Evolutionary conservation across 2,329 filamentous ascomycete genomes (phyloP), one percentile per base, ranked within the genome.

Genomic region (Tolypocladium amazonense): DNA sequence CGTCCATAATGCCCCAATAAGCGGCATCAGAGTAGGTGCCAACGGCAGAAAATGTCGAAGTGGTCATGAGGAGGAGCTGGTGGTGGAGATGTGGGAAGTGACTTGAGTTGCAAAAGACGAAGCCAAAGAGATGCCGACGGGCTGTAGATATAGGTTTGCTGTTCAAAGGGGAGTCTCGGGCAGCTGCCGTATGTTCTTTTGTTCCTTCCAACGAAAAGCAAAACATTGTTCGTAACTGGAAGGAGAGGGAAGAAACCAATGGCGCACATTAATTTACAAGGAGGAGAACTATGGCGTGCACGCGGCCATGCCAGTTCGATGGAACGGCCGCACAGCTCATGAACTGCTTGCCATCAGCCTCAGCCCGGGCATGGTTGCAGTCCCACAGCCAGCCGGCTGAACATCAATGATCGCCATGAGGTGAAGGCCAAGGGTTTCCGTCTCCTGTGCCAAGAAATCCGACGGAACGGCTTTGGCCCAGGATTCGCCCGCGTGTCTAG

Each of bases 1-100:
- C 67, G 60, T 69, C 67, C 67, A 69, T 69, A 35, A 61, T 65
- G 56, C 50, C 12, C 7, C 35, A 11, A 35, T 23, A 6, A 41
- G 25, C 23, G 50, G 18, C 50, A 54, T 54, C 50, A 47, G 56
- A 50, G 27, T 58, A 57, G 25, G 37, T 27, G 55, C 55, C 55
- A 37, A 56, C 39, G 39, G 55, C 37, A 27, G 55, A 56, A 37
- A 43, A 39, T 41, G 27, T 56, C 15, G 27, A 56, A 9, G 39
- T 56, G 23, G 55, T 14, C 37, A 56, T 43, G 35, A 41, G 50
- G 50, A 54, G 7, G 20, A 15, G 12, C 7, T 54, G 50, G 30
- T 35, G 9, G 14, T 54, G 30, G 20, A 23, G 20, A 9, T 37
- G 50, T 54, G 30, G 20, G 23, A 20, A 3, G 30, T 30, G 50